A percentile compares a stretch with the other conserved stretches of the same genome.
Evolutionary conservation across 257 asterid genomes (phyloP).

Genomic region (Solanum etuberosum): DNA sequence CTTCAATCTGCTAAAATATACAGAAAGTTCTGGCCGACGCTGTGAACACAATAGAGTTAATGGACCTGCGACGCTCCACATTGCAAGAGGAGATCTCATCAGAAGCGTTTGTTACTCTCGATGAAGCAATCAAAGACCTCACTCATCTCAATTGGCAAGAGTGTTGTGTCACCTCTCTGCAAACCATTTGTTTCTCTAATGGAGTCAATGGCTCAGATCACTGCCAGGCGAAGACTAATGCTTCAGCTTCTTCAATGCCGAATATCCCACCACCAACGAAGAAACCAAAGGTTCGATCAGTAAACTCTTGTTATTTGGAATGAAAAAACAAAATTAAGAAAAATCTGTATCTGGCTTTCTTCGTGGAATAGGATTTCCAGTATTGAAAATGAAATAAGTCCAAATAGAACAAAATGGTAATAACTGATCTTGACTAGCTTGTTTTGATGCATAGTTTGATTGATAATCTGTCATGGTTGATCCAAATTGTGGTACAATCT

Average conservation of each 20-base stretch:
- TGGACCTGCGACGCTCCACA: constrained; percentile 51
- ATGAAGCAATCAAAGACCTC: constrained; percentile 41
- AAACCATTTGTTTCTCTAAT: constrained; percentile 7
- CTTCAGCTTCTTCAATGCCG: background rate
- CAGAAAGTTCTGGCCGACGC: constrained; percentile 32
- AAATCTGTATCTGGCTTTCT: background rate
- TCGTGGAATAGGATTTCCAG: background rate
- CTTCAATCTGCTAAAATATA: background rate
- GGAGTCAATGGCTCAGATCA: background rate
- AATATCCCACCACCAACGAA: background rate
- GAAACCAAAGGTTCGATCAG: background rate
- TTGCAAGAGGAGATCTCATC: constrained; percentile 28
- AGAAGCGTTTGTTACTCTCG: constrained; percentile 22
- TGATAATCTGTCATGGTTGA: background rate
- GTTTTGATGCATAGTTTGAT: background rate
- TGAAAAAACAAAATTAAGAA: background rate
- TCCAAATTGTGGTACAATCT: background rate
- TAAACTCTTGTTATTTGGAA: background rate
- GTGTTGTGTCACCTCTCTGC: constrained; percentile 57
- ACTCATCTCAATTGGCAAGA: constrained; percentile 54
- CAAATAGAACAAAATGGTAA: background rate
- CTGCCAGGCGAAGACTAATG: background rate
- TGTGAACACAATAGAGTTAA: constrained; percentile 34
- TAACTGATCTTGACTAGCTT: background rate
- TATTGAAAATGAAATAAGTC: background rate